These are phyloP conservation scores for Nicotiana tabacum DNA, from an alignment of 257 asterid species.

Conservation along the genomic window DNA sequence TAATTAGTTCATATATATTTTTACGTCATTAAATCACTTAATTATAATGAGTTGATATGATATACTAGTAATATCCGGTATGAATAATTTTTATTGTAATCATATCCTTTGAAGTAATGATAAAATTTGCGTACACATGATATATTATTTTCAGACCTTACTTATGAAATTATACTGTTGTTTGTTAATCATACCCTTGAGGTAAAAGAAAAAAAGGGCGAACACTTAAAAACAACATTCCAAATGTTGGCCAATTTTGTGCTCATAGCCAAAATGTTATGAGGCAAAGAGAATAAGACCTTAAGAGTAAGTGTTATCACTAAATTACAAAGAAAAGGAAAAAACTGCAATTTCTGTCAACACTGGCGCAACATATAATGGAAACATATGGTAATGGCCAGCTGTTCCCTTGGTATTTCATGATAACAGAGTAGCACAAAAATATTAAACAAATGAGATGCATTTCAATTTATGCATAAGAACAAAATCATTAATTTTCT, in stretches of 20 bases:
- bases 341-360: no score
- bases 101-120: no score
- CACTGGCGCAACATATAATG: neutral
- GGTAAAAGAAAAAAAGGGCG: neutral
- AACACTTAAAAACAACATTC: neutral
- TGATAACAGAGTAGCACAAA: neutral
- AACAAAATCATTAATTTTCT: neutral
- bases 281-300: neutral
- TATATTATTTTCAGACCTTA: no score
- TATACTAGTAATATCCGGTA: no score
- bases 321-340: neutral
- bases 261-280: neutral
- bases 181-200: no score
- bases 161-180: no score
- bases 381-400: conserved; percentile 4
- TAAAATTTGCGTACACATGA: no score
- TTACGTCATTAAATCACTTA: no score
- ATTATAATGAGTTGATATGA: no score
- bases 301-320: neutral
- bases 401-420: neutral
- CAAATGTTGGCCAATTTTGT: neutral
- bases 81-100: no score
- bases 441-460: neutral
- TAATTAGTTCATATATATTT: no score
- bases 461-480: neutral